Evolutionary conservation across 2,329 filamentous ascomycete species (phyloP).

Genomic region (Ceratocystis smalleyi): DNA sequence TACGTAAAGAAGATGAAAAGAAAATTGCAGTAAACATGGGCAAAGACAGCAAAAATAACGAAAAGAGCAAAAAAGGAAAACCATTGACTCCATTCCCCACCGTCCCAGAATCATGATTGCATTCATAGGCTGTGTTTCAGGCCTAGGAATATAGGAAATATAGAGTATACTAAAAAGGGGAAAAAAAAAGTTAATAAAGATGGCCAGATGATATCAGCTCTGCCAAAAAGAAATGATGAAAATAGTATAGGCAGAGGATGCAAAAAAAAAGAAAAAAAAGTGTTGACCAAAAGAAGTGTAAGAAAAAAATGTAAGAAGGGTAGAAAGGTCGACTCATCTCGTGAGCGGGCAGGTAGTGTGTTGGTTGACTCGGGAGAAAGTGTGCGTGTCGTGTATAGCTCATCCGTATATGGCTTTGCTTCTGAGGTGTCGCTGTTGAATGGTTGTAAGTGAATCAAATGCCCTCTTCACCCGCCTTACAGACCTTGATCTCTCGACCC

Average conservation of each 20-base stretch:
- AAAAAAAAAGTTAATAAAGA: conserved; percentile 10
- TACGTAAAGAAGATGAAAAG: conserved; percentile 16
- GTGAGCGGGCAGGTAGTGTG: not conserved
- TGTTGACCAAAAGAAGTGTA: not conserved
- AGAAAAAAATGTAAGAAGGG: not conserved
- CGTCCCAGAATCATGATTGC: conserved; percentile 16
- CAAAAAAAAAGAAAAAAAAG: conserved; percentile 13
- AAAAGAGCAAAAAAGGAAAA: conserved; percentile 12
- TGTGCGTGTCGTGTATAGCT: conserved; percentile 4
- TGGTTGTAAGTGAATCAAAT: conserved; percentile 37
- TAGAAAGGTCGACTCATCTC: not conserved
- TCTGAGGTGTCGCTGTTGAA: not conserved
- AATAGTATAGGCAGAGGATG: conserved; percentile 4
- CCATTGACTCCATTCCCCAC: conserved; percentile 16
- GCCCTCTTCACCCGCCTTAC: conserved; percentile 91
- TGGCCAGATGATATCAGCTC: conserved; percentile 3
- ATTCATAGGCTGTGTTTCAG: conserved; percentile 9
- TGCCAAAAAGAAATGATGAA: not conserved
- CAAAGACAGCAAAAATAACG: conserved; percentile 4
- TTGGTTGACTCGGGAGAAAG: conserved; percentile 1
- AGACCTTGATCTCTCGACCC: conserved; percentile 94
- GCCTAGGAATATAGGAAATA: conserved; percentile 19
- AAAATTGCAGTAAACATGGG: conserved; percentile 17
- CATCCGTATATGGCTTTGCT: not conserved
- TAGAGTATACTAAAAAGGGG: conserved; percentile 16